Evolutionary conservation across 108 stramenopile species (phyloP).

Genomic region (Cylindrotheca closterium): DNA sequence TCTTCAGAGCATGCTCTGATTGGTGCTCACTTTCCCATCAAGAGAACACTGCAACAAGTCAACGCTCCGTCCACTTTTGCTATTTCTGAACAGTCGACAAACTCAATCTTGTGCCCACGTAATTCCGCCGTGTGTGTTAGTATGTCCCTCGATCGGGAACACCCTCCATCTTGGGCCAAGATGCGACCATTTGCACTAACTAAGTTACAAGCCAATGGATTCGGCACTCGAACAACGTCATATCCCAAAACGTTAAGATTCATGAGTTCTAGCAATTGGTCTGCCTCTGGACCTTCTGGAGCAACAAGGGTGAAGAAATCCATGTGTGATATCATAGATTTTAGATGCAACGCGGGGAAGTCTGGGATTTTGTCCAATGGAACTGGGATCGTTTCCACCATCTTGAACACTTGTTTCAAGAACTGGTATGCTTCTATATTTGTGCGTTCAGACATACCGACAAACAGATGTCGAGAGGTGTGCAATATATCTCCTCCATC

Average conservation of each 20-base stretch:
- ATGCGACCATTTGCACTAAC: constrained; percentile 56
- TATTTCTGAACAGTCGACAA: constrained; percentile 54
- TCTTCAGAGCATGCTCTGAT: too few relatives aligned
- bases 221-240: constrained; percentile 44
- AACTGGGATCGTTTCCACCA: constrained; percentile 31
- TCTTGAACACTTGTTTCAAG: constrained; percentile 38
- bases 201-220: constrained; percentile 61
- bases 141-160: constrained; percentile 40
- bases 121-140: constrained; percentile 40
- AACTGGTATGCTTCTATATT: constrained; percentile 43
- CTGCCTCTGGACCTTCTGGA: constrained; percentile 37
- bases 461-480: constrained; percentile 67
- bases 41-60: constrained; percentile 56
- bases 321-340: constrained; percentile 64
- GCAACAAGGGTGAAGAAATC: constrained; percentile 55
- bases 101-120: constrained; percentile 37
- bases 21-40: constrained; percentile 3
- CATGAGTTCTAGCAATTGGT: constrained; percentile 38
- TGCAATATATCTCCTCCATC: constrained; percentile 79
- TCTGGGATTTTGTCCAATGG: constrained; percentile 15
- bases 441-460: constrained; percentile 58
- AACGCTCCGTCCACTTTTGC: constrained; percentile 75
- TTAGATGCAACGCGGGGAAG: constrained; percentile 60
- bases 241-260: constrained; percentile 36
- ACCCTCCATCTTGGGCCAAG: constrained; percentile 48